Percentiles rank a stretch among this genome's conserved stretches.
phyloP scores from a whole-genome alignment of 2,329 filamentous ascomycete genomes.

The Aspergillus sp. region DNA sequence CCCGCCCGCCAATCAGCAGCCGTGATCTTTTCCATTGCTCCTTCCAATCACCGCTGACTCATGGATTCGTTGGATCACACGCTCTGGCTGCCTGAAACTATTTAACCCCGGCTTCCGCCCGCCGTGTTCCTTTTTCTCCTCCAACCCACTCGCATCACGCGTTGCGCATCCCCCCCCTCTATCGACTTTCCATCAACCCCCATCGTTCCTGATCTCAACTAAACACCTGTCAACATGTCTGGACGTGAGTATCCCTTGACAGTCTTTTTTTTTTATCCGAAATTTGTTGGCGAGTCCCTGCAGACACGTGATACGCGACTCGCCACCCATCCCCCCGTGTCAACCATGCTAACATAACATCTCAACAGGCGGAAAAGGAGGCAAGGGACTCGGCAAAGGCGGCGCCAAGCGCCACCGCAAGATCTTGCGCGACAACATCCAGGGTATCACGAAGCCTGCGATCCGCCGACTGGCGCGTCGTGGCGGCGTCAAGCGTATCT shows the following conservation, averaged over 20 bases:
- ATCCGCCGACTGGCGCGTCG: conserved; percentile 97
- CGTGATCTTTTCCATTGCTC: conserved; percentile 15
- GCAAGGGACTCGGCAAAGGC: conserved; percentile 96
- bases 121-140: conserved; percentile 8
- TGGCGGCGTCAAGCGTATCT: conserved; percentile 99
- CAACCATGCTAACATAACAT: conserved; percentile 10
- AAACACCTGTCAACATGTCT: conserved; percentile 25
- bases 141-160: conserved; percentile 13
- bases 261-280: no score
- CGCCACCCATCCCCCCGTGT: conserved; percentile 2
- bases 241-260: conserved; percentile 36
- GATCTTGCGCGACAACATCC: conserved; percentile 99
- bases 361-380: conserved; percentile 74
- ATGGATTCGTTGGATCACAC: conserved; percentile 9
- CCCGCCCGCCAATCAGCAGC: conserved; percentile 25
- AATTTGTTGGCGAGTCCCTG: conserved; percentile 13
- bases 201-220: conserved; percentile 4
- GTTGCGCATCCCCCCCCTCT: conserved; percentile 7
- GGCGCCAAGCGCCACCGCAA: conserved; percentile 99
- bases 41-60: conserved; percentile 17
- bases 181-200: conserved; percentile 12
- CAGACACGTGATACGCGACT: conserved; percentile 14
- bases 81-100: conserved; percentile 16
- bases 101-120: conserved; percentile 18
- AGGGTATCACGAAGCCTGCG: conserved; percentile 97